These are phyloP conservation scores for Verticillium zaregamsianum DNA, from an alignment of 2,329 filamentous ascomycete species.

Conservation along the genomic window DNA sequence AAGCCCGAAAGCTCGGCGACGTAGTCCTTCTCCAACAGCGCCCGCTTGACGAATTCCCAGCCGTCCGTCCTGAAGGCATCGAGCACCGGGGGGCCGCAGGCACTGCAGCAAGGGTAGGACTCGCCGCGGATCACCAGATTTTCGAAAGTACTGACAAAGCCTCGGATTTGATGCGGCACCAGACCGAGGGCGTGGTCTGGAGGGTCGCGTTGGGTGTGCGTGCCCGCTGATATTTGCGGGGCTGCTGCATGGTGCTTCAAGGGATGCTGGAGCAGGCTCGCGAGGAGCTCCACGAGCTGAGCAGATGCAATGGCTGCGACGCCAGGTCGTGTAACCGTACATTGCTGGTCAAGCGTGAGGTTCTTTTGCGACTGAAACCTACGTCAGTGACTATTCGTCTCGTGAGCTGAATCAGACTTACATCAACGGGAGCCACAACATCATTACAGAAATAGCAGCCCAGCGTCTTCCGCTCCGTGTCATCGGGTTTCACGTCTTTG, in stretches of 20 bases:
- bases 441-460: constrained; percentile 99
- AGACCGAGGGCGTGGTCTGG: constrained; percentile 59
- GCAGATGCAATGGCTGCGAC: constrained; percentile 90
- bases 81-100: constrained; percentile 69
- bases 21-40: constrained; percentile 71
- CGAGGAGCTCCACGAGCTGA: constrained; percentile 82
- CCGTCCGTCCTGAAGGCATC: constrained; percentile 62
- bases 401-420: constrained; percentile 43
- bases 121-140: constrained; percentile 69
- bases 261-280: constrained; percentile 85
- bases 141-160: constrained; percentile 70
- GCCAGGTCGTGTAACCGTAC: constrained; percentile 91
- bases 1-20: constrained; percentile 73
- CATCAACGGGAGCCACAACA: constrained; percentile 89
- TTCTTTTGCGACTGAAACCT: constrained; percentile 78
- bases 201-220: constrained; percentile 49
- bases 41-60: constrained; percentile 74
- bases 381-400: background rate
- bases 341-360: constrained; percentile 94
- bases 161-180: constrained; percentile 77
- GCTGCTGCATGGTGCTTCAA: constrained; percentile 59
- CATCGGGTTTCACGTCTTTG: constrained; percentile 18
- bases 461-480: constrained; percentile 60
- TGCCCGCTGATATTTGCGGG: constrained; percentile 37
- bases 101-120: constrained; percentile 77